Evolutionary conservation across 2,329 filamentous ascomycete species (phyloP).

Genomic region (Orbilia blumenaviensis): DNA sequence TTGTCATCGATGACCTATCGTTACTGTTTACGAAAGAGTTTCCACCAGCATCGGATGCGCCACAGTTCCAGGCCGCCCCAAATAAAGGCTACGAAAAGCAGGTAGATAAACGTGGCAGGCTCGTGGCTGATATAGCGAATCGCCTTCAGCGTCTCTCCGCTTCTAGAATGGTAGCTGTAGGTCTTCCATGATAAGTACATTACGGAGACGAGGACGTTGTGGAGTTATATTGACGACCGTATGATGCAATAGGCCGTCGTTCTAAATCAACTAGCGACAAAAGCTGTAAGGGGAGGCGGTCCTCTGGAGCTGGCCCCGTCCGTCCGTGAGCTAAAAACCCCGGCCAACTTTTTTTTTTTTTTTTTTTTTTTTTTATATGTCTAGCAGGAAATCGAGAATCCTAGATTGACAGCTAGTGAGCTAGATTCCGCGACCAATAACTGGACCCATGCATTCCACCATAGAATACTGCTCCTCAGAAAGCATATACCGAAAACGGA

Average conservation of each 20-base stretch:
- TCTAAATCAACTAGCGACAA: constrained; percentile 45
- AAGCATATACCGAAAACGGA: constrained; percentile 50
- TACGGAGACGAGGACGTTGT: not conserved
- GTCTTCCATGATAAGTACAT: not conserved
- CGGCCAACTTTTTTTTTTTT: too few species aligned
- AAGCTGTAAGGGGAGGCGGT: constrained; percentile 30
- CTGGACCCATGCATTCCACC: constrained; percentile 46
- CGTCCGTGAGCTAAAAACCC: constrained; percentile 36
- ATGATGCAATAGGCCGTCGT: constrained; percentile 34
- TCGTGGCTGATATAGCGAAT: constrained; percentile 44
- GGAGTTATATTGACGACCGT: not conserved
- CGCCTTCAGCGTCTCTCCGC: constrained; percentile 48
- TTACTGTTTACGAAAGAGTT: constrained; percentile 55
- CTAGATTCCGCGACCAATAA: constrained; percentile 41
- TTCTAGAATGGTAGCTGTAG: constrained; percentile 40
- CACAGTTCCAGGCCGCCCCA: not conserved
- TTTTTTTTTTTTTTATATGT: too few species aligned
- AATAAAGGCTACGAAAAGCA: constrained; percentile 27
- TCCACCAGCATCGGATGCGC: constrained; percentile 53
- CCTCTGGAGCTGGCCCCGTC: constrained; percentile 46
- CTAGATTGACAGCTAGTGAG: not conserved
- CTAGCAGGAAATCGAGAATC: not conserved
- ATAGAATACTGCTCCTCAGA: constrained; percentile 41
- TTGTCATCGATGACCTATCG: constrained; percentile 56
- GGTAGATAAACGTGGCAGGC: constrained; percentile 35